A percentile compares a stretch with the other conserved stretches of the same genome.
These are phyloP conservation scores for Xylaria scruposa DNA, from an alignment of 495 filamentous ascomycete genomes.

Conservation along the genomic window DNA sequence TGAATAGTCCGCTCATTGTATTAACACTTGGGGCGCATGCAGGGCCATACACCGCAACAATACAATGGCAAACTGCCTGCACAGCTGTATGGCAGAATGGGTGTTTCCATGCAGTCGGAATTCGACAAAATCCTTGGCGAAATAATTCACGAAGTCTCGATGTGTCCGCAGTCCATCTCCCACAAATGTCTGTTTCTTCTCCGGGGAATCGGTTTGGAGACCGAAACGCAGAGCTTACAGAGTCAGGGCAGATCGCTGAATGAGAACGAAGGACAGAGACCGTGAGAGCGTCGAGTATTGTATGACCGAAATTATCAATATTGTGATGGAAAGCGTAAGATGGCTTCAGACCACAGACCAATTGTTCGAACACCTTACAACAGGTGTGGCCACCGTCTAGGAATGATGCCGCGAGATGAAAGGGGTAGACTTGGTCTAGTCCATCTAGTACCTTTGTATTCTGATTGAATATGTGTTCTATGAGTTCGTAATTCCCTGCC, in stretches of 20 bases:
- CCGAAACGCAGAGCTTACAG: not conserved
- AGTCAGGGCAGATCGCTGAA: not conserved
- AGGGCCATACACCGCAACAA: slow-evolving; percentile 26
- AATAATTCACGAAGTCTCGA: slow-evolving; percentile 29
- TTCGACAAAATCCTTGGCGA: slow-evolving; percentile 14
- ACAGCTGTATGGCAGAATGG: slow-evolving; percentile 50
- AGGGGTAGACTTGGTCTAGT: not conserved
- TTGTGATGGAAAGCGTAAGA: not conserved
- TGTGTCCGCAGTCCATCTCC: slow-evolving; percentile 48
- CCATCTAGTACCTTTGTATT: not conserved
- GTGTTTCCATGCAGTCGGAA: slow-evolving; percentile 49
- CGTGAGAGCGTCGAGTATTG: not conserved
- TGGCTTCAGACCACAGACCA: not conserved
- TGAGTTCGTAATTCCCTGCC: not conserved
- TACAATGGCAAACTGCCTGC: slow-evolving; percentile 44
- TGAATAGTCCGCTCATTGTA: not conserved
- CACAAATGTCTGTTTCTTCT: slow-evolving; percentile 49
- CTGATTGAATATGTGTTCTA: not conserved
- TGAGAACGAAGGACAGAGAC: slow-evolving; percentile 2
- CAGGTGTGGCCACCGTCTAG: slow-evolving; percentile 5
- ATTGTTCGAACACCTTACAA: not conserved
- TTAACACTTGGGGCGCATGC: not conserved
- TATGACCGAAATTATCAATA: not conserved
- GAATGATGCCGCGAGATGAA: not conserved
- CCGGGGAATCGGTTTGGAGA: slow-evolving; percentile 39